These are phyloP conservation scores for Erodium maritimum DNA, from an alignment of 345 rosid species.

Conservation along the genomic window DNA sequence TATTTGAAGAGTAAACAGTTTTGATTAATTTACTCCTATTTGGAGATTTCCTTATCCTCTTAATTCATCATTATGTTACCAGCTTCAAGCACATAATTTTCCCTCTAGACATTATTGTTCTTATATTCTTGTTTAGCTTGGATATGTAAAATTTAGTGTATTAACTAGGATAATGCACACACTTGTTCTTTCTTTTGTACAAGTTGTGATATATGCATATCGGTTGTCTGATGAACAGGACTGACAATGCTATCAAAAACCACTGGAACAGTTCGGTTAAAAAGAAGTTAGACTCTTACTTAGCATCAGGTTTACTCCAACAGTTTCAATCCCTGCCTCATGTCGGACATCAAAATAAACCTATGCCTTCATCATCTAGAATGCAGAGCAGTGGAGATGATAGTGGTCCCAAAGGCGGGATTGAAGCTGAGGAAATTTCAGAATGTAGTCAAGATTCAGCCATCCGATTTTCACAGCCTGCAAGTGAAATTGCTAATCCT, in stretches of 20 bases:
- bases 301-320: conserved; percentile 27
- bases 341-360: conserved; percentile 11
- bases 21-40: neutral
- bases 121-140: no score
- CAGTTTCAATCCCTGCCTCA: conserved; percentile 22
- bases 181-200: neutral
- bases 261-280: conserved; percentile 37
- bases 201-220: neutral
- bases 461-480: conserved; percentile 52
- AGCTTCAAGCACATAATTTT: no score
- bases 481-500: conserved; percentile 37
- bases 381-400: conserved; percentile 18
- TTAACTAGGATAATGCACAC: neutral
- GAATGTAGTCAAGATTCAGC: conserved; percentile 28
- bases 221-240: conserved; percentile 10
- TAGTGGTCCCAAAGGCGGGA: conserved; percentile 4
- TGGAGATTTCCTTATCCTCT: neutral
- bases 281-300: conserved; percentile 27
- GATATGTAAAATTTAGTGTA: no score
- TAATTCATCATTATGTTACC: no score
- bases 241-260: conserved; percentile 35
- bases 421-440: conserved; percentile 20
- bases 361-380: conserved; percentile 8
- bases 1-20: neutral
- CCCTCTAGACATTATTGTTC: no score